Base-by-base conservation (phyloP, 805 yeast genomes). In the Metschnikowia santaceciliae region DNA sequence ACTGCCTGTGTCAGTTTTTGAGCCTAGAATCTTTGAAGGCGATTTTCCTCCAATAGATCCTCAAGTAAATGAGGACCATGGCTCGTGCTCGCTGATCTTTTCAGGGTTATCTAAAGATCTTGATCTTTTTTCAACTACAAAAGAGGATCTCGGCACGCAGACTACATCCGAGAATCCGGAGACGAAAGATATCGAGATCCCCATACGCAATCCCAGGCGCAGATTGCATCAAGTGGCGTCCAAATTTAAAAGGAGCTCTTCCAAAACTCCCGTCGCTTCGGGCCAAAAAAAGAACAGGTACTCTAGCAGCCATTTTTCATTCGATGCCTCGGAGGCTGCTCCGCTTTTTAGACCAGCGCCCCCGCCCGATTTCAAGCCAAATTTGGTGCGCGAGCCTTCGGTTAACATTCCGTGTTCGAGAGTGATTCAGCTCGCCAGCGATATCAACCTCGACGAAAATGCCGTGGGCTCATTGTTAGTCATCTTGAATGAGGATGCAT, bases 391-490 rank as follows among this genome's bases (percentile, higher is more conserved):
- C 20, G 36, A 20, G 46, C 38, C 32, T 5, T 19, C 32, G n/a
- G 48, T 37, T 6, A 37, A 52, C n/a, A 49, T 32, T 23, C 47
- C 49, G 6, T 50, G 48, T 30, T 33, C 52, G 8, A 23, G 37
- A n/a, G 44, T 47, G 5, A 19, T 50, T 42, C 35, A 42, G 14
- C 53, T 40, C 19, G 56, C 56, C 17, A 23, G 41, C 42, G 54
- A 46, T 3, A 37, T 45, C 48, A 49, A 50, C 34, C 47, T 53
- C n/a, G 56, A 53, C 23, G 54, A 53, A 42, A 42, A 44, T n/a
- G 47, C 54, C 36, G 51, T 50, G 42, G 56, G 56, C 35, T 48
- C 54, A n/a, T 32, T 53, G 20, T 35, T 53, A 32, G 47, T 50
- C 32, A 53, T 50, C 13, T 20, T 53, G 32, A 34, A 48, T 22